Base-by-base conservation (phyloP, 2,329 filamentous ascomycete species). In the Claviceps sorghi region DNA sequence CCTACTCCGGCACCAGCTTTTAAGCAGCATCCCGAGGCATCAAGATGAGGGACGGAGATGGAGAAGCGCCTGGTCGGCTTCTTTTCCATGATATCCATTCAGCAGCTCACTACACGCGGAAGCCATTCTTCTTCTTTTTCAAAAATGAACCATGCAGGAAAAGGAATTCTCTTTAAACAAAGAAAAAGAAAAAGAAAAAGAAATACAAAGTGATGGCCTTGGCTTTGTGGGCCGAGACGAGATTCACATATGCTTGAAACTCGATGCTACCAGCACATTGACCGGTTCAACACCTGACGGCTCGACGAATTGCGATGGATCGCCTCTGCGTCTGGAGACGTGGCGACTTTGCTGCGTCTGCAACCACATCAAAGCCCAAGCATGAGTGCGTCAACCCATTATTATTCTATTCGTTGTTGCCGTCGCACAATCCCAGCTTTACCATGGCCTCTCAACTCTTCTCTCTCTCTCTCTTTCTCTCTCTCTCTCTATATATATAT, bases 1-100 rank as follows among this genome's bases (percentile, higher is more conserved):
- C 65, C 67, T 40, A 53, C 67, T 15, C 69, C 70, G 3, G 61
- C 68, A 46, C 68, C 70, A 30, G 68, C 69, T 8, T 72, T 70
- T 56, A 60, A 60, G 57, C 58, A 59, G 50, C 52, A 60, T 48
- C 48, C 45, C 15, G 38, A 53, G 38, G 41, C 45, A 42, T 32
- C 53, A 43, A 53, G 30, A 48, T 55, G 57, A 38, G 19, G 15
- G 5, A 9, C 17, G 29, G 50, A 43, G 42, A 17, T 10, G 2
- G 29, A 19, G 19, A 43, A 43, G 38, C 22, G 36, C 17, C 17
- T 17, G 1, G 13, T 19, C 2, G 13, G 17, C n/a, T 19, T 51
- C 44, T 19, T n/a, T 46, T 17, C 5, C 5, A 32, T 22, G 40
- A 19, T 32, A 19, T 19, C 1, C 8, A 46, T 26, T 10, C 13